Conservation (phyloP, 176 grass and related monocot genomes). For the Triticum timopheevii region DNA sequence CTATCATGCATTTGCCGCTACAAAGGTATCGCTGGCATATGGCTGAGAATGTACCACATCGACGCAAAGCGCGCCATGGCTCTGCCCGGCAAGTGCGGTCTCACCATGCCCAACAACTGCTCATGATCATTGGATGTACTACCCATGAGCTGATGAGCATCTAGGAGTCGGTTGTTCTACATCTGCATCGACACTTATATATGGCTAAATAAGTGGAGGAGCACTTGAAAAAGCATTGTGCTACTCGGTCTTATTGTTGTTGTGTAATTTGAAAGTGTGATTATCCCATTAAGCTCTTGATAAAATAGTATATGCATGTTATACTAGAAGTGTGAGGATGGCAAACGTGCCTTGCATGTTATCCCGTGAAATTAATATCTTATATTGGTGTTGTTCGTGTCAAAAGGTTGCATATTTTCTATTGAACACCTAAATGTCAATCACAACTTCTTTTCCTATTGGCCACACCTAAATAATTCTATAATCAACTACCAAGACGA, state of each 20-base stretch:
- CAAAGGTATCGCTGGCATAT: conserved; percentile 28
- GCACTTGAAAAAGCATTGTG: neutral
- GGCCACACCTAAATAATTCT: no score
- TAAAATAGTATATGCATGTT: no score
- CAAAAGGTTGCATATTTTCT: no score
- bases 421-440: no score
- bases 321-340: no score
- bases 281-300: neutral
- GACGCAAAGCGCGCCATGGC: conserved; percentile 60
- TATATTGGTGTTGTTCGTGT: no score
- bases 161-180: neutral
- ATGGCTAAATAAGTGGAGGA: neutral
- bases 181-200: neutral
- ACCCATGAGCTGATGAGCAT: no score
- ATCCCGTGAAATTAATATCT: no score
- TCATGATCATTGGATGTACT: neutral
- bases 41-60: conserved; percentile 61
- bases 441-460: no score
- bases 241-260: neutral
- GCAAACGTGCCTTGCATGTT: no score
- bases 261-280: neutral
- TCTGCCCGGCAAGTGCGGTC: conserved; percentile 29
- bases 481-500: no score
- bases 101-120: conserved; percentile 13
- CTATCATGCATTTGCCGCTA: conserved; percentile 62